These are phyloP conservation scores for Ceratocystiopsis minuta DNA, from an alignment of 2,329 filamentous ascomycete species.

Conservation along the genomic window DNA sequence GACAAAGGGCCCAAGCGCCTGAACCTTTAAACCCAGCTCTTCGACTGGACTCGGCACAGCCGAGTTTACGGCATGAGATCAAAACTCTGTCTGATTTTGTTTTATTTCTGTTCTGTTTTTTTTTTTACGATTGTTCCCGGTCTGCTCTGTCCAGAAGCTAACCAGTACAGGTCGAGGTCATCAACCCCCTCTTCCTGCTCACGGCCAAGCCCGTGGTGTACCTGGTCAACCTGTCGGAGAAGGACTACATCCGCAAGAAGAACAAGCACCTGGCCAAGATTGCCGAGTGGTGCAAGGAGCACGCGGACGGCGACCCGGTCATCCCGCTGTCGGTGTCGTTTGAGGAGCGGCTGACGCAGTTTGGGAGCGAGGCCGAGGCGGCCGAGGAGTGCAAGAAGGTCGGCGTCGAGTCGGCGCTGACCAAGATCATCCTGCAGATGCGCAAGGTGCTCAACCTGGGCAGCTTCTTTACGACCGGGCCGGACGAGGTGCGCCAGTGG, in stretches of 20 bases:
- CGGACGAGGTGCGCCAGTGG: conserved; percentile 97
- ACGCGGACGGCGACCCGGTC: conserved; percentile 74
- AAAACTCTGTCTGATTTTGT: conserved; percentile 48
- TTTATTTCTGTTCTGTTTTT: not conserved
- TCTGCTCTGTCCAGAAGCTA: not conserved
- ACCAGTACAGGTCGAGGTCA: conserved; percentile 66
- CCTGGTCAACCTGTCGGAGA: conserved; percentile 92
- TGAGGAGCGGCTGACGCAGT: conserved; percentile 75
- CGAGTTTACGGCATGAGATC: conserved; percentile 59
- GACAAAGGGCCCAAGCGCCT: conserved; percentile 93
- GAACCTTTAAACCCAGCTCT: conserved; percentile 96
- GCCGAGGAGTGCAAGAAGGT: conserved; percentile 78
- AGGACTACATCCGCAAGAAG: conserved; percentile 95
- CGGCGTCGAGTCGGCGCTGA: conserved; percentile 71
- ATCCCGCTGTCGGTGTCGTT: conserved; percentile 86
- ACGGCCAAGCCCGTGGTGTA: conserved; percentile 95
- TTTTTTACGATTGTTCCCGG: not conserved
- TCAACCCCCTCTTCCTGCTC: conserved; percentile 90
- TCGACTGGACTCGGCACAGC: conserved; percentile 48
- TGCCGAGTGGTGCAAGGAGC: conserved; percentile 85
- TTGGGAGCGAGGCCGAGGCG: conserved; percentile 59
- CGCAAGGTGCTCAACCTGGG: conserved; percentile 75
- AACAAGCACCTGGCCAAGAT: conserved; percentile 96
- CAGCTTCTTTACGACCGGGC: conserved; percentile 92
- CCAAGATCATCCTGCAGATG: conserved; percentile 87